A percentile compares a stretch with the other conserved stretches of the same genome.
These are phyloP conservation scores for Cyclotella kingstonii DNA, from an alignment of 108 stramenopile genomes.

Conservation along the genomic window DNA sequence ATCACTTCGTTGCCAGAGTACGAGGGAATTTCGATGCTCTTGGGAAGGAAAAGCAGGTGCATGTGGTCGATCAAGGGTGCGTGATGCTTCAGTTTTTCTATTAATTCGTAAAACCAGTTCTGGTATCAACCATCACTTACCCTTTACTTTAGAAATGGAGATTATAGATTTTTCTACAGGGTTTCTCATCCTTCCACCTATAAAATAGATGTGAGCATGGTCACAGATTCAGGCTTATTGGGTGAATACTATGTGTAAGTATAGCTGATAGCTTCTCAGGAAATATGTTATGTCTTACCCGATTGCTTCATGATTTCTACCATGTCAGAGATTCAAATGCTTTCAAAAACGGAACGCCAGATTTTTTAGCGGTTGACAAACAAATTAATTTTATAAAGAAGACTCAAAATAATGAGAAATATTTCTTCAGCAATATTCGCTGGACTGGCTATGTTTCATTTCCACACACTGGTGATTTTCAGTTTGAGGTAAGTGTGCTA, in stretches of 20 bases:
- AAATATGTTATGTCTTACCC: background rate
- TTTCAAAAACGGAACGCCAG: slow-evolving; percentile 9
- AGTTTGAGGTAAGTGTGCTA: slow-evolving; percentile 7
- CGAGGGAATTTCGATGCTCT: slow-evolving; percentile 1
- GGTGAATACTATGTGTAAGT: slow-evolving; percentile 13
- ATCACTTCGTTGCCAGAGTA: slow-evolving; percentile 21
- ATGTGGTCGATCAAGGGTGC: slow-evolving; percentile 26
- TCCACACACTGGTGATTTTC: slow-evolving; percentile 20
- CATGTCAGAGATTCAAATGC: background rate
- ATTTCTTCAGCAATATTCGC: background rate
- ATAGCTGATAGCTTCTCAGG: background rate
- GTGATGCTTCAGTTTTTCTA: background rate
- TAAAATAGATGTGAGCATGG: slow-evolving; percentile 24
- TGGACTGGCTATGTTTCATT: slow-evolving; percentile 31
- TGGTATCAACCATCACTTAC: background rate
- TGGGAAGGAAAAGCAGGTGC: background rate
- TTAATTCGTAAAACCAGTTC: background rate
- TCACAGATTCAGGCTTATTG: slow-evolving; percentile 14
- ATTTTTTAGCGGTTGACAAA: background rate
- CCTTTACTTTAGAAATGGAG: slow-evolving; percentile 7
- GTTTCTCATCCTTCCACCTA: slow-evolving; percentile 16
- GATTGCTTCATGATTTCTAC: background rate
- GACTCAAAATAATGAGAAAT: background rate
- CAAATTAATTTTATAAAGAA: slow-evolving; percentile 11
- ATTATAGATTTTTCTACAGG: slow-evolving; percentile 24